Base-by-base conservation (phyloP, 139 green algal genomes). In the Coelastrella sp. region DNA sequence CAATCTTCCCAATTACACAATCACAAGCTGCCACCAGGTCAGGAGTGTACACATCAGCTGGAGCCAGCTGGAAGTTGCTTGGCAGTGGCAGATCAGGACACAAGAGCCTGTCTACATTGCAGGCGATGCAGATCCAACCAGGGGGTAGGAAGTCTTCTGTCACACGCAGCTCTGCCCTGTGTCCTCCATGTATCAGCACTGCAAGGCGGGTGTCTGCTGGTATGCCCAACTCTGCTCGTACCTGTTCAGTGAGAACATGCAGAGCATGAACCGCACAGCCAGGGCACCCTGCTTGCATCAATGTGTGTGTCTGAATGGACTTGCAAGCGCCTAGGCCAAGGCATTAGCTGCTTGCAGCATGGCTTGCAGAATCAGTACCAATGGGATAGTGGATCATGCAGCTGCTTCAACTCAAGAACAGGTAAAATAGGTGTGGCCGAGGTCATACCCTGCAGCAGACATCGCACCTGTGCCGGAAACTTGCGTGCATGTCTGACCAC, bases 1-100 rank as follows among this genome's bases (percentile, higher is more conserved):
- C 93, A 38, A 96, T 94, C 83, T 96, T 96, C 63, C 93, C 93
- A 13, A 96, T 67, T n/a, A 96, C 85, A 48, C 73, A 87, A 76
- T 96, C 89, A 13, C 73, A 91, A 0, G 92, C 93, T 4, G 74
- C 87, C 6, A 91, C 88, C 64, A 96, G 53, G 48, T 96, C 92
- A 9, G 91, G 91, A 21, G 85, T 92, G 85, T 92, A 95, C n/a
- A 74, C 81, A 40, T 96, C 92, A n/a, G 75, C 60, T 5, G 59
- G 74, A 4, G 83, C 87, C 32, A 91, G 85, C 17, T 85, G 50
- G 82, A 92, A 94, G 86, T 91, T 90, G 0, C 32, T 6, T 25
- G 80, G 80, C 80, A 86, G 50, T 5, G 76, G 75, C 3, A 11
- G 11, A 19, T 85, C 79, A 41, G 66, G 45, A 34, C 48, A n/a